Evolutionary conservation across 2,329 filamentous ascomycete genomes (phyloP).

Genomic region (Beauveria sp.): DNA sequence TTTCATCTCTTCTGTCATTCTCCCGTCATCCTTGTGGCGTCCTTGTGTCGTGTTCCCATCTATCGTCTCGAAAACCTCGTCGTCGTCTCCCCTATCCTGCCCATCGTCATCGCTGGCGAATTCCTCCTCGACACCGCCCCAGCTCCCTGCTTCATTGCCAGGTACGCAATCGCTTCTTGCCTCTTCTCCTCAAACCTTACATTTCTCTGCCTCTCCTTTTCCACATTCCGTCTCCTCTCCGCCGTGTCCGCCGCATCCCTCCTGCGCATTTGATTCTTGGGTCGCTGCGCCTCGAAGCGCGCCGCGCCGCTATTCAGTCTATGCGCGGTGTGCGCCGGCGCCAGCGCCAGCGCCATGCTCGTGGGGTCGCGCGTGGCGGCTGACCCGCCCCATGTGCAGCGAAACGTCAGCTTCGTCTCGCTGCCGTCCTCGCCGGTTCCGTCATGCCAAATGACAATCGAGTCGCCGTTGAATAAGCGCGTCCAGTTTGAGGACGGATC

Average conservation of each 20-base stretch:
- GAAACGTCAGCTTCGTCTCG: slow-evolving; percentile 42
- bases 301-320: slow-evolving; percentile 42
- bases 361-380: slow-evolving; percentile 27
- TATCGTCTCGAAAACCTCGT: background rate
- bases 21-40: too few relatives aligned
- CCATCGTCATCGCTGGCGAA: slow-evolving; percentile 20
- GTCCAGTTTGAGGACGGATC: slow-evolving; percentile 55
- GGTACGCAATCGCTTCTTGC: slow-evolving; percentile 35
- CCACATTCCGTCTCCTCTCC: slow-evolving; percentile 32
- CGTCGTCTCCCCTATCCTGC: background rate
- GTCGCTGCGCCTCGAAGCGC: slow-evolving; percentile 29
- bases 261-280: slow-evolving; percentile 30
- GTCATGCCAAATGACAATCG: slow-evolving; percentile 58
- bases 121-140: slow-evolving; percentile 18
- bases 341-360: slow-evolving; percentile 23
- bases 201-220: slow-evolving; percentile 42
- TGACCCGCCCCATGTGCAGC: slow-evolving; percentile 51
- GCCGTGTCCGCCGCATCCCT: slow-evolving; percentile 39
- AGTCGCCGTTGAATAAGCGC: slow-evolving; percentile 68
- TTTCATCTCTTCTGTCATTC: too few relatives aligned
- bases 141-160: slow-evolving; percentile 24
- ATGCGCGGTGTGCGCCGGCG: slow-evolving; percentile 31
- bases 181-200: slow-evolving; percentile 41
- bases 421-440: slow-evolving; percentile 34
- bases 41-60: background rate